Percentiles rank a stretch among this genome's conserved stretches.
Conservation (phyloP, 2,329 filamentous ascomycete species). For the Penicillium sp. region DNA sequence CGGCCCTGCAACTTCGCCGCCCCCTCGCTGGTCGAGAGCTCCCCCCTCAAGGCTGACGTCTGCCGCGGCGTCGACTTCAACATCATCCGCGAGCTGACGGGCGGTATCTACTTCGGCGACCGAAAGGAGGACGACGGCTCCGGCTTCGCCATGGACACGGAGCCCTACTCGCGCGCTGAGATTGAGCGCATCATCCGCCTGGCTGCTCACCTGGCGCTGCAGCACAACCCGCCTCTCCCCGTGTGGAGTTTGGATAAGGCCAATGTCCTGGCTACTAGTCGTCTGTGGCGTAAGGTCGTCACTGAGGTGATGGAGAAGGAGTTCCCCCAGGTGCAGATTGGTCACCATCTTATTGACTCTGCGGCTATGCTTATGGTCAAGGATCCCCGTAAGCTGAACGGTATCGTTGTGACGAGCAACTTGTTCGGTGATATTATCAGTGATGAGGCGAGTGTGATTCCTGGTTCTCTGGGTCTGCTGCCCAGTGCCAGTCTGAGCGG, state of each 20-base stretch:
- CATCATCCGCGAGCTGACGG: conserved; percentile 88
- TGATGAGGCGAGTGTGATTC: conserved; percentile 93
- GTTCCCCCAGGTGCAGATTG: conserved; percentile 81
- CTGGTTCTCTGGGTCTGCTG: conserved; percentile 82
- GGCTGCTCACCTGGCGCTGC: conserved; percentile 77
- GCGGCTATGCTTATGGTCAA: conserved; percentile 99
- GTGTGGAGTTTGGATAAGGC: conserved; percentile 94
- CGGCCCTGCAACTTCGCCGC: conserved; percentile 95
- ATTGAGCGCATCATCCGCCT: conserved; percentile 86
- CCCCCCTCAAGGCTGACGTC: conserved; percentile 81
- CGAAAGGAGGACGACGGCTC: conserved; percentile 74
- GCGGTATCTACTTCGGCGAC: conserved; percentile 94
- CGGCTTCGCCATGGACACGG: conserved; percentile 77
- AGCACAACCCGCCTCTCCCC: conserved; percentile 71
- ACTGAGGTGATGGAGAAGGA: conserved; percentile 82
- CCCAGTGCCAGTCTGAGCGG: conserved; percentile 86
- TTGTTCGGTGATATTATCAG: conserved; percentile 95
- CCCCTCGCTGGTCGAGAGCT: conserved; percentile 77
- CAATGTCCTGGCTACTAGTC: conserved; percentile 87
- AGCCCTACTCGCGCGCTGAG: conserved; percentile 81
- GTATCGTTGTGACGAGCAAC: conserved; percentile 89
- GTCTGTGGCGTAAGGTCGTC: conserved; percentile 87
- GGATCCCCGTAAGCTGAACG: conserved; percentile 84
- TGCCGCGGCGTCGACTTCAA: conserved; percentile 89
- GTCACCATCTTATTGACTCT: conserved; percentile 90